These are phyloP conservation scores for Cystoderma amianthinum DNA, from an alignment of 768 basidiomycete genomes.

Conservation along the genomic window DNA sequence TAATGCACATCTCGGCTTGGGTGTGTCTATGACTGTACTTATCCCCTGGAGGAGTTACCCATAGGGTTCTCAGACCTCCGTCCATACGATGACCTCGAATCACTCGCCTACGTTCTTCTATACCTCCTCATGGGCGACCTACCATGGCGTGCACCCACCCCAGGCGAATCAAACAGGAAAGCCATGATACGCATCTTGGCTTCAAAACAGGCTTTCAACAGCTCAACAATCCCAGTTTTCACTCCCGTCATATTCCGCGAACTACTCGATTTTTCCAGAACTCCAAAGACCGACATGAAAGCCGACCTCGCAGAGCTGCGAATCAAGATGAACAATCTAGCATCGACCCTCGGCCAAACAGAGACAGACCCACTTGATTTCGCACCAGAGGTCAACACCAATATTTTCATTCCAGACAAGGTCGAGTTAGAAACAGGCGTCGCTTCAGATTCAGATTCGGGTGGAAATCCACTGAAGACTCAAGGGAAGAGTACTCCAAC, in stretches of 20 bases:
- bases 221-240: too few relatives aligned
- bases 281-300: too few relatives aligned
- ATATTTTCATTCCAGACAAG: too few relatives aligned
- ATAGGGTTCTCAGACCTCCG: constrained; percentile 11
- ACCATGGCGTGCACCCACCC: constrained; percentile 20
- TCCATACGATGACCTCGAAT: constrained; percentile 50
- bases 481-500: not conserved
- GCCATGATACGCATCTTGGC: not conserved
- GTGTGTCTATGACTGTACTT: constrained; percentile 10
- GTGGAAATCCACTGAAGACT: not conserved
- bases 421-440: not conserved
- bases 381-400: too few relatives aligned
- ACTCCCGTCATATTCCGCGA: too few relatives aligned
- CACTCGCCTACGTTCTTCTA: constrained; percentile 45
- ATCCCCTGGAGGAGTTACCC: not conserved
- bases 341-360: too few relatives aligned
- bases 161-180: constrained; percentile 2
- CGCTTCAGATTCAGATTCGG: not conserved
- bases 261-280: too few relatives aligned
- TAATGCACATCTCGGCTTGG: constrained; percentile 21
- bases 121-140: constrained; percentile 47
- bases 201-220: not conserved
- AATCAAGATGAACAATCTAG: too few relatives aligned
- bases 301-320: too few relatives aligned
- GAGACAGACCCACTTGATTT: too few relatives aligned